Base-by-base conservation (phyloP, 2,329 filamentous ascomycete genomes). In the Aspergillus niger region DNA sequence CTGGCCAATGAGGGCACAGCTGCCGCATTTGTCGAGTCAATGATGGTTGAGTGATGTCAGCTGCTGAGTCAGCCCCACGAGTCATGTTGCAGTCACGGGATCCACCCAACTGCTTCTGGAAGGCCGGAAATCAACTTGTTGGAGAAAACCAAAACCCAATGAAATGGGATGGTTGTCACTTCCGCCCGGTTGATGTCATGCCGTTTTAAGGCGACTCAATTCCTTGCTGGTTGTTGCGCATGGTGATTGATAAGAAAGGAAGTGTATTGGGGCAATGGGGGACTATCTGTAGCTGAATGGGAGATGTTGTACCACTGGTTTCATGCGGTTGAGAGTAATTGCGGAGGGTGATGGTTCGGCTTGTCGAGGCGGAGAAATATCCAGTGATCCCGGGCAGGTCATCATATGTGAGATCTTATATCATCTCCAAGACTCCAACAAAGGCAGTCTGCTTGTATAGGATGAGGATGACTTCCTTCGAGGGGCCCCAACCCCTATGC, bases 121-220 rank as follows among this genome's bases (percentile, higher is more conserved):
- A 50, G 47, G 8, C 10, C 30, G 47, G 47, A 50, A 30, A 8
- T 50, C 7, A n/a, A 32, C n/a, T 17, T 13, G 10, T 20, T 20
- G 47, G 24, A 17, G 11, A 28, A 15, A 11, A 30, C 28, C 28
- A 50, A 50, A 32, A 32, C 28, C 26, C 13, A 10, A 22, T 30
- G n/a, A 15, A 17, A 15, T 30, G 30, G 47, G 10, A 44, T 50
- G 47, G 47, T 26, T 50, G 47, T 50, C 47, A 50, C 28, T 28
- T 50, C 47, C 47, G 47, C 15, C 15, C 15, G n/a, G 26, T 50
- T 50, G 47, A 50, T 50, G 47, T 50, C 47, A 50, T 50, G n/a
- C n/a, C 8, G 28, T 26, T 30, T n/a, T 17, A 49, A 49, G 44
- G 24, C 26, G 30, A 15, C 24, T 13, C 10, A 44, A 24, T 44